Evolutionary conservation across 2,329 filamentous ascomycete genomes (phyloP).

Genomic region (Cytospora chrysosperma): DNA sequence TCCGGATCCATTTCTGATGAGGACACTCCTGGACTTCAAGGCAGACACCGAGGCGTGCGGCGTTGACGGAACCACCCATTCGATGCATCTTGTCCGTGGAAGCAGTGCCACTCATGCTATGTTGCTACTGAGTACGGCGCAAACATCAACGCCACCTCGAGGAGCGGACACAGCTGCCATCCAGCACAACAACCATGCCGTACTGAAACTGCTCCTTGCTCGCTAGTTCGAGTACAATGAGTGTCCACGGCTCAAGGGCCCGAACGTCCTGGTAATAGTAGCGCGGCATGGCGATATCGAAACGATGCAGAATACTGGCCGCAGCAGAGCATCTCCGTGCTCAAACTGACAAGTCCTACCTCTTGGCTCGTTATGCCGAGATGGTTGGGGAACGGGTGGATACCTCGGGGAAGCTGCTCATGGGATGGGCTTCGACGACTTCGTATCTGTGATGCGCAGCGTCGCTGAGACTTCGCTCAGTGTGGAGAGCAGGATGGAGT

Average conservation of each 20-base stretch:
- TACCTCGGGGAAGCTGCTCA: background rate
- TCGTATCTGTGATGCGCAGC: background rate
- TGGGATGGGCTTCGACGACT: background rate
- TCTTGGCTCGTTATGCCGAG: background rate
- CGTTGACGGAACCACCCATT: background rate
- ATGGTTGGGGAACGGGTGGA: background rate
- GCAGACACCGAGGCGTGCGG: background rate
- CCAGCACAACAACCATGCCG: background rate
- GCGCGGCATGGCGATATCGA: background rate
- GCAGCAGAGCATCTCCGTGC: background rate
- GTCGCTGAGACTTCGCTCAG: background rate
- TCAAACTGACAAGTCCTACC: background rate
- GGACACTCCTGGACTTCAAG: background rate
- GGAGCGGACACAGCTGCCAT: background rate
- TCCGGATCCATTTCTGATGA: background rate
- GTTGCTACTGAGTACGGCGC: background rate
- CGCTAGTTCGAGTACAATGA: background rate
- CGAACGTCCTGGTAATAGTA: background rate
- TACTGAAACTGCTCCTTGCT: background rate
- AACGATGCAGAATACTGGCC: background rate
- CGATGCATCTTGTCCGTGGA: background rate
- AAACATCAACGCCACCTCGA: background rate
- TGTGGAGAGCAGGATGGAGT: background rate
- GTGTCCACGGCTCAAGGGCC: background rate
- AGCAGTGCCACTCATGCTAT: background rate